phyloP scores from a whole-genome alignment of 2,329 filamentous ascomycete genomes.

The Fonsecaea nubica region DNA sequence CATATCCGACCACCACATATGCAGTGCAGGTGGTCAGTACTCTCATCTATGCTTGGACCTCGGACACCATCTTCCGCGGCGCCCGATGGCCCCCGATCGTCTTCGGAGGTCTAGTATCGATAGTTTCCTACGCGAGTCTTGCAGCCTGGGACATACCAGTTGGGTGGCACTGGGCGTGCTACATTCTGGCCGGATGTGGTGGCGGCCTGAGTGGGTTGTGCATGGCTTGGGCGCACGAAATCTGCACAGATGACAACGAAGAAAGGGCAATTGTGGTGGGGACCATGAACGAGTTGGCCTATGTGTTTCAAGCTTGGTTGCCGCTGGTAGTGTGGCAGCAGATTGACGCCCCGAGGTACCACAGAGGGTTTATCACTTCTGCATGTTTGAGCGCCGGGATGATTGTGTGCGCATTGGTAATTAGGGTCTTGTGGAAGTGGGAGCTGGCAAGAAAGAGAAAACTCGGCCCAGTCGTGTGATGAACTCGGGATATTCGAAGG shows the following conservation, averaged over 20 bases:
- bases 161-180: constrained; percentile 70
- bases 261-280: constrained; percentile 65
- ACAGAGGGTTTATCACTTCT: constrained; percentile 66
- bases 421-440: constrained; percentile 55
- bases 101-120: constrained; percentile 57
- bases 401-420: constrained; percentile 51
- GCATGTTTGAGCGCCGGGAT: constrained; percentile 44
- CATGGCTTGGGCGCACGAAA: constrained; percentile 64
- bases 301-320: constrained; percentile 73
- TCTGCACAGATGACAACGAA: constrained; percentile 50
- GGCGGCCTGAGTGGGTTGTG: constrained; percentile 57
- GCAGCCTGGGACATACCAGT: constrained; percentile 58
- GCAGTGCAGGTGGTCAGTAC: constrained; percentile 66
- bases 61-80: constrained; percentile 65
- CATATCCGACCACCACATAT: constrained; percentile 65
- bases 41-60: constrained; percentile 69
- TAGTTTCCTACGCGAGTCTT: constrained; percentile 54
- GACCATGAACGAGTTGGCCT: constrained; percentile 72
- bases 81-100: constrained; percentile 69
- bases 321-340: constrained; percentile 66
- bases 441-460: constrained; percentile 43
- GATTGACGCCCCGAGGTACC: constrained; percentile 65
- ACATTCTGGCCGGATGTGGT: constrained; percentile 59
- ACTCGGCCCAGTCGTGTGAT: constrained; percentile 13
- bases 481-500: not conserved